These are phyloP conservation scores for Fagopyrum esculentum DNA, from an alignment of 148 eudicot species.

Conservation along the genomic window DNA sequence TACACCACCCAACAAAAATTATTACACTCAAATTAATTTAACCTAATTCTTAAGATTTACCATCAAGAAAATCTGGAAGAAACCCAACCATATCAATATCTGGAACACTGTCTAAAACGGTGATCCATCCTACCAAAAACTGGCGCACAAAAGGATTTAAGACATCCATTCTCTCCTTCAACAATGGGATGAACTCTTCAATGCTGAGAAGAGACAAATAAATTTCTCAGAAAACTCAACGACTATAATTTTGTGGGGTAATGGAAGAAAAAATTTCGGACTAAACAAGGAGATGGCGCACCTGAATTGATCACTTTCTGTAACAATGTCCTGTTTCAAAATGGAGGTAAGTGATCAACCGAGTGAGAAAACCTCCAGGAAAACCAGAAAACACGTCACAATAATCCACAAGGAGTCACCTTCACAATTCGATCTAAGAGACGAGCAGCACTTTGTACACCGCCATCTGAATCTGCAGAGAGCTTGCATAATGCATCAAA, in stretches of 20 bases:
- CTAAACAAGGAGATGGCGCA: slow-evolving; percentile 19
- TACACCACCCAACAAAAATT: neutral
- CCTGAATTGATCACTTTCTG: slow-evolving; percentile 99
- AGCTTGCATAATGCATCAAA: slow-evolving; percentile 96
- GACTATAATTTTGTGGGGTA: neutral
- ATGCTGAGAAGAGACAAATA: slow-evolving; percentile 46
- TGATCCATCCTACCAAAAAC: slow-evolving; percentile 98
- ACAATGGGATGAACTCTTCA: slow-evolving; percentile 97
- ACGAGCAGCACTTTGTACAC: slow-evolving; percentile 99
- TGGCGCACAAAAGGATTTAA: slow-evolving; percentile 94
- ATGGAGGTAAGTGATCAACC: slow-evolving; percentile 16
- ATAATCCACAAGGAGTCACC: slow-evolving; percentile 31
- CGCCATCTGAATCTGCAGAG: slow-evolving; percentile 91
- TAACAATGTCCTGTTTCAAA: slow-evolving; percentile 79
- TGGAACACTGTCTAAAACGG: slow-evolving; percentile 96
- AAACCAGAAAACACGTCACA: neutral
- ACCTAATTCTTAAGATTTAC: slow-evolving; percentile 29
- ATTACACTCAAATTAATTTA: neutral
- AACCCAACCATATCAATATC: slow-evolving; percentile 98
- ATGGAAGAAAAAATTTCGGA: neutral
- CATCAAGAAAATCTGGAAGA: slow-evolving; percentile 99
- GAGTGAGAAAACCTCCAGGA: neutral
- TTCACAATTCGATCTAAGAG: slow-evolving; percentile 95
- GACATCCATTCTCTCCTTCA: slow-evolving; percentile 98
- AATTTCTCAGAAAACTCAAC: neutral